phyloP scores from a whole-genome alignment of 164 flowering plant species.

The Macadamia integrifolia region DNA sequence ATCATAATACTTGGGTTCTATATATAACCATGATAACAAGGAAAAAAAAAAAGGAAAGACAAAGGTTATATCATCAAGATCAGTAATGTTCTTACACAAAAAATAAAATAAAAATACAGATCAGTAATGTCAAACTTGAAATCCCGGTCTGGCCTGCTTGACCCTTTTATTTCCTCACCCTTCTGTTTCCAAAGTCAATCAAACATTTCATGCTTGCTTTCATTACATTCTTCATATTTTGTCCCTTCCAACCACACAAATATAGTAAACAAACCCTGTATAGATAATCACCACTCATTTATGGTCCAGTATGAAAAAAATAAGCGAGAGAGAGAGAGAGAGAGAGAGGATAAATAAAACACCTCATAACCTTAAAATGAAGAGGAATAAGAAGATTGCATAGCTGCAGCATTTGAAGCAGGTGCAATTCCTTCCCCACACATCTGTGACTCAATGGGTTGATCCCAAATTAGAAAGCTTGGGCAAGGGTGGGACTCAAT shows the following conservation, averaged over 20 bases:
- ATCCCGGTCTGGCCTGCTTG: background rate
- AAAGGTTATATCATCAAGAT: no score
- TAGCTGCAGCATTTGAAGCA: conserved; percentile 40
- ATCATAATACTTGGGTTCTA: no score
- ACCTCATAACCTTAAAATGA: conserved; percentile 28
- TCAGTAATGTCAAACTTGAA: no score
- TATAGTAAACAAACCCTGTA: background rate
- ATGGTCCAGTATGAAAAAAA: background rate
- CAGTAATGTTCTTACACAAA: no score
- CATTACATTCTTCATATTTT: background rate
- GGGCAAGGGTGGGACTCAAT: conserved; percentile 52
- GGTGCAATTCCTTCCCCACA: conserved; percentile 40
- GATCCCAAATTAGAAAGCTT: conserved; percentile 68
- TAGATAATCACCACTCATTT: background rate
- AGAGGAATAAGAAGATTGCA: conserved; percentile 49
- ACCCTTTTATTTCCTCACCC: background rate
- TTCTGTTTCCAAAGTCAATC: background rate
- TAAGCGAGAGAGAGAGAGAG: background rate
- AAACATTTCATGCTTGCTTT: background rate
- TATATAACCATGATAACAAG: no score
- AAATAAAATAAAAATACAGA: no score
- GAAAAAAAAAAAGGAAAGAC: no score
- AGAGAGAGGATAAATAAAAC: background rate
- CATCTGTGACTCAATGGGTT: conserved; percentile 32
- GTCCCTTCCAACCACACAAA: background rate